Percentiles rank a stretch among this genome's conserved stretches.
phyloP scores from a whole-genome alignment of 305 asterid genomes.

The Plantago coronopus region DNA sequence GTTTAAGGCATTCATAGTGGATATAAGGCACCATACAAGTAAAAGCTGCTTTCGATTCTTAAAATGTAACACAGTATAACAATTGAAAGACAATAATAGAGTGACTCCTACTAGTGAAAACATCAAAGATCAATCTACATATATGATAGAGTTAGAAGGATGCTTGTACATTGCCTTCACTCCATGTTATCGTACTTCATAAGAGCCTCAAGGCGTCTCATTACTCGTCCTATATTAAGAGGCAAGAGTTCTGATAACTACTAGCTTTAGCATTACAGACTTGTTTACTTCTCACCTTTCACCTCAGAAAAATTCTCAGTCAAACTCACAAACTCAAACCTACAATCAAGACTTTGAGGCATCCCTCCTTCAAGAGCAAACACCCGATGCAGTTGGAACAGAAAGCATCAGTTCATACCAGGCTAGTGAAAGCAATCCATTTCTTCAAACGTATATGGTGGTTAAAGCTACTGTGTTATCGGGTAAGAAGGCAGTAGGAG shows the following conservation, averaged over 20 bases:
- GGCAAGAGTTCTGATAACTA: constrained; percentile 1
- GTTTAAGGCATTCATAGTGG: too few relatives aligned
- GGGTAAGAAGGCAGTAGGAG: constrained; percentile 72
- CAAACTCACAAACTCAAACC: constrained; percentile 20
- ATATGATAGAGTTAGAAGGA: neutral
- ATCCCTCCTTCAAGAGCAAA: constrained; percentile 15
- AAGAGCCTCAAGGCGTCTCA: neutral
- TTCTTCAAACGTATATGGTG: too few relatives aligned
- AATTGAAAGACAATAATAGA: neutral
- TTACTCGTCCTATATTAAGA: neutral
- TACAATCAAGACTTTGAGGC: constrained; percentile 7
- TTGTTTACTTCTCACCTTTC: neutral
- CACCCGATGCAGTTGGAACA: constrained; percentile 25
- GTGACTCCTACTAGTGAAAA: neutral
- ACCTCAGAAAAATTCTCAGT: constrained; percentile 4
- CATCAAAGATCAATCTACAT: neutral
- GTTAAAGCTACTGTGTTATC: constrained; percentile 21
- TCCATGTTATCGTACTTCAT: neutral
- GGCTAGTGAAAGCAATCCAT: constrained; percentile 15
- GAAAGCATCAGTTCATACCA: neutral
- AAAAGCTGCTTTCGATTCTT: too few relatives aligned
- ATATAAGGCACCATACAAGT: too few relatives aligned
- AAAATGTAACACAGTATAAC: too few relatives aligned
- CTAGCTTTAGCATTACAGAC: constrained; percentile 24
- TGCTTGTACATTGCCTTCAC: neutral